Evolutionary conservation across 2,329 filamentous ascomycete species (phyloP), one percentile per base, ranked within the genome.

Genomic region (Nothomitra cinnamomea): DNA sequence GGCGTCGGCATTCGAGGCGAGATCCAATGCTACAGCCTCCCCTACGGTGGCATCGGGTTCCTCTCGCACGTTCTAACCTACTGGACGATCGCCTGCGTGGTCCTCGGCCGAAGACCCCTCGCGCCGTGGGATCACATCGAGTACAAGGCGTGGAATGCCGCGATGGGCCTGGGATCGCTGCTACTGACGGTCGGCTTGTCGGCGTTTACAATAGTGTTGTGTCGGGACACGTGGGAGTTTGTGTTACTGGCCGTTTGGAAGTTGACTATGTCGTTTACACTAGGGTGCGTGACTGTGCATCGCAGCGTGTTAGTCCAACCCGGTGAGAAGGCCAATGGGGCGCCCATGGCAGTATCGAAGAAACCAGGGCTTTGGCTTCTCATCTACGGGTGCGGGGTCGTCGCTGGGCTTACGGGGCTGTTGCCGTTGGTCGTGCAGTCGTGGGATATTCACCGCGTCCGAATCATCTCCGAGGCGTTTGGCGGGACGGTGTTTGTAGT

Each of bases 11-110:
- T 15, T 7, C 7, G 7, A 7, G 35, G 35, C 35, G 38, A 41
- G 15, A 41, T 53, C 6, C 12, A 28, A 6, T 53, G 52, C 52
- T 53, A 53, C 40, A 49, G 21, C 41, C 45, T 53, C 15, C 52
- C 52, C 2, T 53, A 53, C 35, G 52, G 52, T 38, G 52, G 40
- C 3, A 48, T 53, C 13, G 52, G 52, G 12, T 53, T 53, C 41
- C 32, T 53, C 22, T 45, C 36, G 38, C 52, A 53, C 17, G 6
- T 53, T 17, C 21, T 53, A 5, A 53, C 52, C 41, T 53, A 53
- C 24, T 53, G 52, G 52, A 45, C 40, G 13, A 25, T 53, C 52
- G 5, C 28, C 13, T 17, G 42, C n/a, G n/a, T 53, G 7, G 17
- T 21, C 13, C n/a, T 5, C 8, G 52, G 52, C 19, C 19, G 17